These are phyloP conservation scores for Asterionellopsis glacialis DNA, from an alignment of 108 stramenopile species.

Conservation along the genomic window DNA sequence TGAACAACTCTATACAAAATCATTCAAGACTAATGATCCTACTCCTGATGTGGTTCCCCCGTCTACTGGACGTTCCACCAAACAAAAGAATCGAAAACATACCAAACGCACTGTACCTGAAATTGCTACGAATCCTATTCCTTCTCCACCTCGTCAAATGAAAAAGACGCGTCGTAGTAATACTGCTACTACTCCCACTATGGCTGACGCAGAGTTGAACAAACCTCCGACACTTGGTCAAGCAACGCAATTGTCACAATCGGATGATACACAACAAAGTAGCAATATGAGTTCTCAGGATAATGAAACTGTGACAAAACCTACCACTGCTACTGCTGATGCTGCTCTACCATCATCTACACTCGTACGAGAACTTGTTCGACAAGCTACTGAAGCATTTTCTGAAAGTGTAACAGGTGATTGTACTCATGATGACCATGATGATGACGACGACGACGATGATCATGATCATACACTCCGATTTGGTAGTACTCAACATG, in stretches of 20 bases:
- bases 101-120: conserved; percentile 7
- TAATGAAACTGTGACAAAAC: neutral
- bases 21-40: neutral
- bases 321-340: neutral
- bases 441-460: neutral
- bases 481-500: neutral
- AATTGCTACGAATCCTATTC: conserved; percentile 1
- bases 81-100: conserved; percentile 1
- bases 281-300: neutral
- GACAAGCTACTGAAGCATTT: conserved; percentile 20
- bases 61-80: neutral
- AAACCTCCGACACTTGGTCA: neutral
- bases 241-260: neutral
- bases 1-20: too few relatives aligned
- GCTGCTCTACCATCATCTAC: conserved; percentile 4
- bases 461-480: neutral
- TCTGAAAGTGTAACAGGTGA: conserved; percentile 11
- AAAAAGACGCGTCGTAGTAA: conserved; percentile 7
- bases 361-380: conserved; percentile 25
- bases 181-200: neutral
- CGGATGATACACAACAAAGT: conserved; percentile 3
- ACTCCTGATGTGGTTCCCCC: neutral
- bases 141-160: neutral
- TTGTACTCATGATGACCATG: conserved; percentile 6
- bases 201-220: conserved; percentile 8